Evolutionary conservation across 2,329 filamentous ascomycete species (phyloP).

Genomic region (Emmonsia crescens): DNA sequence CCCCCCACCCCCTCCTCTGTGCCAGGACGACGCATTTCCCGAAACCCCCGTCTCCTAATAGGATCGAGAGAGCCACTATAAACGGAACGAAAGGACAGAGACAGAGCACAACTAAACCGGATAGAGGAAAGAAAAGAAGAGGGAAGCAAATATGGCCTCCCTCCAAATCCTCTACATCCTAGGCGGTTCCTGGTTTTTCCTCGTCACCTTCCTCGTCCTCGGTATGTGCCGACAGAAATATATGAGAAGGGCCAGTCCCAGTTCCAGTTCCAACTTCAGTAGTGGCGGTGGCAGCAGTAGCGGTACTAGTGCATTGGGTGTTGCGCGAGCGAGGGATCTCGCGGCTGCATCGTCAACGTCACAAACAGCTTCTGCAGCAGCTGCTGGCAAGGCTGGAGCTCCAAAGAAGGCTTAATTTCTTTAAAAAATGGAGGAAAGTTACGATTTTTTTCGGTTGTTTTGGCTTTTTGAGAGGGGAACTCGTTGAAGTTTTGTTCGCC

Average conservation of each 20-base stretch:
- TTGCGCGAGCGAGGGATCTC: neutral
- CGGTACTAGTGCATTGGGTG: neutral
- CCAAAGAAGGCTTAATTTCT: slow-evolving; percentile 10
- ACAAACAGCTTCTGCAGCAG: neutral
- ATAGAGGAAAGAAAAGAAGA: neutral
- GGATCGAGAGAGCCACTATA: neutral
- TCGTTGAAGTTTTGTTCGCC: neutral
- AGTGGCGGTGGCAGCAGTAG: neutral
- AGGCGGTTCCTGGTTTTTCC: slow-evolving; percentile 12
- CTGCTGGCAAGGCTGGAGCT: slow-evolving; percentile 8
- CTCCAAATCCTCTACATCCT: slow-evolving; percentile 13
- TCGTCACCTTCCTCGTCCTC: slow-evolving; percentile 14
- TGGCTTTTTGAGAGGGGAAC: neutral
- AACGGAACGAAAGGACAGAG: neutral
- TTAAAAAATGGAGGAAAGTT: neutral
- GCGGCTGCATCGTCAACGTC: neutral
- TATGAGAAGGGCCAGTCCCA: neutral
- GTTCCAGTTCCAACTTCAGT: neutral
- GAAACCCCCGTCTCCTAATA: neutral
- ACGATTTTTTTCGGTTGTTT: neutral
- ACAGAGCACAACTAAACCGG: neutral
- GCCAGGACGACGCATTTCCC: neutral
- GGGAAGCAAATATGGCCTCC: slow-evolving; percentile 9
- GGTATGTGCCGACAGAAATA: slow-evolving; percentile 14
- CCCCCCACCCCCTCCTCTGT: neutral